Evolutionary conservation across 495 filamentous ascomycete species (phyloP).

Genomic region (Lophiotrema nucula): DNA sequence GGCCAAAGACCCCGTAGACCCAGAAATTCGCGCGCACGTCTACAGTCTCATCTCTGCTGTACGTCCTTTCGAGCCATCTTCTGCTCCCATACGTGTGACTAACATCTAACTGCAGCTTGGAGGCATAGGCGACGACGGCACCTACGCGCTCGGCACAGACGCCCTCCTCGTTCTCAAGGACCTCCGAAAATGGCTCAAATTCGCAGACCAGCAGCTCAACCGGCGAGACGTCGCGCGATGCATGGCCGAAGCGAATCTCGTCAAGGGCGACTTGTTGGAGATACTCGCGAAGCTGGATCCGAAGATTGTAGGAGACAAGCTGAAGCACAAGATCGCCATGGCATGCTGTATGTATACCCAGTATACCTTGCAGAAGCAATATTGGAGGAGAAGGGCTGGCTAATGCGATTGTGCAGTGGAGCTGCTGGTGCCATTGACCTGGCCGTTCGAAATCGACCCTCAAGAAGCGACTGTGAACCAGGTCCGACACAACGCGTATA

Average conservation of each 20-base stretch:
- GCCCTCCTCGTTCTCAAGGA: conserved; percentile 89
- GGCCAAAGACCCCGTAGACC: conserved; percentile 57
- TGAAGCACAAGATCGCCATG: conserved; percentile 76
- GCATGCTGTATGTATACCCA: conserved; percentile 72
- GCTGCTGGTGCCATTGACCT: conserved; percentile 89
- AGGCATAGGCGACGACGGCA: conserved; percentile 77
- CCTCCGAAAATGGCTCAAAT: conserved; percentile 86
- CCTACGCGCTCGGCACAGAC: conserved; percentile 89
- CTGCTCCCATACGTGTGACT: not conserved
- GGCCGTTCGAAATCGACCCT: conserved; percentile 80
- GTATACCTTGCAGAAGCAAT: not conserved
- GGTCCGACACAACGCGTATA: conserved; percentile 81
- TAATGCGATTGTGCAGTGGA: conserved; percentile 59
- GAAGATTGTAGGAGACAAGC: conserved; percentile 53
- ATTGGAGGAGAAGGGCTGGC: not conserved
- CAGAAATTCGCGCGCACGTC: conserved; percentile 85
- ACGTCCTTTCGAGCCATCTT: conserved; percentile 43
- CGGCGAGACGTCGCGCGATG: conserved; percentile 94
- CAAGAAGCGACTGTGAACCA: conserved; percentile 88
- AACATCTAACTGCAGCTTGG: conserved; percentile 70
- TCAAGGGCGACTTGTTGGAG: conserved; percentile 83
- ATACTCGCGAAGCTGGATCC: conserved; percentile 62
- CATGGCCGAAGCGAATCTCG: conserved; percentile 87
- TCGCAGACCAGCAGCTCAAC: conserved; percentile 92
- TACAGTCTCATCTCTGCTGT: conserved; percentile 90